Evolutionary conservation across 208 protist genomes (phyloP), one percentile per base, ranked within the genome.

Genomic region (Crithidia acanthocephali): DNA sequence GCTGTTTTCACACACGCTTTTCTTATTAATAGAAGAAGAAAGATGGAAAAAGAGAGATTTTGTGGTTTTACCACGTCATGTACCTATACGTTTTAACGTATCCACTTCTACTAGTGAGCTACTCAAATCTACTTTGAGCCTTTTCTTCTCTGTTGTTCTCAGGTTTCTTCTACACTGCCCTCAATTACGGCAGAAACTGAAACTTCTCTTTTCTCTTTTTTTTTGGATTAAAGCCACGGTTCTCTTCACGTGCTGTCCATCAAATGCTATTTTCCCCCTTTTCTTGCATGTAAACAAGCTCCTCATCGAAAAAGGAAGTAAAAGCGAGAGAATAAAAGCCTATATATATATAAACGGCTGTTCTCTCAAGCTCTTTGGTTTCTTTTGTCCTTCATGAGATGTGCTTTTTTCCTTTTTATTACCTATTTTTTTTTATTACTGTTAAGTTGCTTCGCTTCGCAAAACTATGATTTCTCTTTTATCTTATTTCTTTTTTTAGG

Each of bases 331-430:
- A 13, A 42, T 6, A 13, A 6, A 42, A 6, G 37, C 13, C 13
- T 42, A 23, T 51, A 25, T 51, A n/a, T n/a, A n/a, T n/a, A n/a
- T n/a, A n/a, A n/a, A n/a, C n/a, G n/a, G n/a, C n/a, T n/a, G n/a
- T n/a, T n/a, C n/a, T n/a, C n/a, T n/a, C n/a, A n/a, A n/a, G n/a
- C 45, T 59, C 45, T 13, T 30, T 50, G 25, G 23, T 71, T 63
- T 53, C 40, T 57, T 45, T 50, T 56, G 20, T 50, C 50, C 40
- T 63, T 8, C 58, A 32, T 50, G 1, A 44, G 27, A 10, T 47
- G 23, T 51, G 35, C 22, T 33, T 59, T 47, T 61, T 30, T 58
- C 60, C 32, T 70, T 37, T 13, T 50, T 61, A 2, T 59, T 28
- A 20, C 40, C 50, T 42, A 30, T 2, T 60, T 60, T n/a, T n/a